A percentile compares a stretch with the other conserved stretches of the same genome.
Conservation (phyloP, 2,329 filamentous ascomycete genomes). For the Ceratocystis eucalypticola region DNA sequence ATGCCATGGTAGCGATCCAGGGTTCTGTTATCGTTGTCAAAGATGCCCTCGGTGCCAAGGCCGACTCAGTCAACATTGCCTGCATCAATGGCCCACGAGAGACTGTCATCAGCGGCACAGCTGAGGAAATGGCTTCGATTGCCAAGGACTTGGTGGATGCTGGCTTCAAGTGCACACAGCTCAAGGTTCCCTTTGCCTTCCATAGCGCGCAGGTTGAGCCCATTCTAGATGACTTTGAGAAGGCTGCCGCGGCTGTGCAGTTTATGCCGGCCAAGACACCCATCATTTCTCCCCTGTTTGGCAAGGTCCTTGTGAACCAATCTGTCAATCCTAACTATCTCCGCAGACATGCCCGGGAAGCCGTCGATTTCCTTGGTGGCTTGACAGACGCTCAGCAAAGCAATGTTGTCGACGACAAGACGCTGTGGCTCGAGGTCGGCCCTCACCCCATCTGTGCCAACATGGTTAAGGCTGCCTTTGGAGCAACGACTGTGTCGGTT, state of each 20-base stretch:
- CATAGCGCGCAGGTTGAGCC: slow-evolving; percentile 41
- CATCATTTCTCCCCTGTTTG: slow-evolving; percentile 54
- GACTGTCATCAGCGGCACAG: slow-evolving; percentile 50
- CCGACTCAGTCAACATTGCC: slow-evolving; percentile 37
- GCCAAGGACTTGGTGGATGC: slow-evolving; percentile 27
- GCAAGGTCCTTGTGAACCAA: slow-evolving; percentile 38
- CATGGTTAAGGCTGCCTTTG: slow-evolving; percentile 51
- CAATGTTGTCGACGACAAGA: slow-evolving; percentile 46
- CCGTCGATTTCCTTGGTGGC: slow-evolving; percentile 51
- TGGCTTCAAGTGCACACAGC: slow-evolving; percentile 32
- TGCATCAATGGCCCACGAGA: slow-evolving; percentile 66
- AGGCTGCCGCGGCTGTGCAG: slow-evolving; percentile 28
- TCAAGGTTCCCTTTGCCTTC: slow-evolving; percentile 41
- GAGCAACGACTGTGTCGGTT: slow-evolving; percentile 36
- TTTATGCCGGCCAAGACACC: slow-evolving; percentile 35
- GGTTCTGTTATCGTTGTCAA: slow-evolving; percentile 39
- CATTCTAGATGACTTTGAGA: slow-evolving; percentile 45
- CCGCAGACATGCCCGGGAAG: slow-evolving; percentile 44
- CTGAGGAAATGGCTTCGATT: slow-evolving; percentile 32
- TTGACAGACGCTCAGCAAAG: slow-evolving; percentile 42
- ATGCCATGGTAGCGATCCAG: slow-evolving; percentile 42
- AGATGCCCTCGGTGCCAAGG: slow-evolving; percentile 35
- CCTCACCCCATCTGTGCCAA: slow-evolving; percentile 54
- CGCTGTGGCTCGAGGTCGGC: slow-evolving; percentile 55
- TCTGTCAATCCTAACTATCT: slow-evolving; percentile 45